Percentiles rank a stretch among this genome's conserved stretches.
Evolutionary conservation across 2,329 filamentous ascomycete genomes (phyloP).

Genomic region (Fusarium sp.): DNA sequence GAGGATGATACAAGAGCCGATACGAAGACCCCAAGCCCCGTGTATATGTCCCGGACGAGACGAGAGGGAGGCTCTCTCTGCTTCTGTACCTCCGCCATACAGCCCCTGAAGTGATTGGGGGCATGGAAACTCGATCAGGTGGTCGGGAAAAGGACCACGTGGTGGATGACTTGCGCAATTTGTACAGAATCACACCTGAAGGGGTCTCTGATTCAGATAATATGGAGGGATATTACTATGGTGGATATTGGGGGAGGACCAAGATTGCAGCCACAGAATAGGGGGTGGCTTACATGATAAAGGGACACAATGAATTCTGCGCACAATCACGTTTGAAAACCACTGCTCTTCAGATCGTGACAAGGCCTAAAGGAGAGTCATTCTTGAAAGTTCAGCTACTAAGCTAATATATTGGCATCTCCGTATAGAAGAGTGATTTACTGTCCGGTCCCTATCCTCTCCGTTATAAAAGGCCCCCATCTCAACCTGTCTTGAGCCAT

Average conservation of each 20-base stretch:
- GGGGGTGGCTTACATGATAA: neutral
- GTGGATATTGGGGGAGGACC: neutral
- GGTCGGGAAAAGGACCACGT: neutral
- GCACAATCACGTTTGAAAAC: neutral
- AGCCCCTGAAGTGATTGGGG: neutral
- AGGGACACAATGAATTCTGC: neutral
- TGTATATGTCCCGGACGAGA: neutral
- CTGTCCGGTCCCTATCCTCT: neutral
- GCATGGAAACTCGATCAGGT: neutral
- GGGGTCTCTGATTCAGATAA: neutral
- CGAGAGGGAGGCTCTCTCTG: too few species aligned
- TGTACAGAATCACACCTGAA: neutral
- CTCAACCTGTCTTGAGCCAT: neutral
- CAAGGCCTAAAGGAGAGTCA: neutral
- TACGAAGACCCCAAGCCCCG: neutral
- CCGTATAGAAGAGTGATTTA: neutral
- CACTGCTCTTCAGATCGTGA: neutral
- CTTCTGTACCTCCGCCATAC: neutral
- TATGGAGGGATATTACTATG: neutral
- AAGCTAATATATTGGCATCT: neutral
- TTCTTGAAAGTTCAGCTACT: neutral
- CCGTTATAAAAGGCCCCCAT: neutral
- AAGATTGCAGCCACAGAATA: neutral
- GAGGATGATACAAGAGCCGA: neutral
- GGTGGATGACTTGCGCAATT: neutral